Conservation (phyloP, 441 rosid species). For the Syzygium syzygioides region DNA sequence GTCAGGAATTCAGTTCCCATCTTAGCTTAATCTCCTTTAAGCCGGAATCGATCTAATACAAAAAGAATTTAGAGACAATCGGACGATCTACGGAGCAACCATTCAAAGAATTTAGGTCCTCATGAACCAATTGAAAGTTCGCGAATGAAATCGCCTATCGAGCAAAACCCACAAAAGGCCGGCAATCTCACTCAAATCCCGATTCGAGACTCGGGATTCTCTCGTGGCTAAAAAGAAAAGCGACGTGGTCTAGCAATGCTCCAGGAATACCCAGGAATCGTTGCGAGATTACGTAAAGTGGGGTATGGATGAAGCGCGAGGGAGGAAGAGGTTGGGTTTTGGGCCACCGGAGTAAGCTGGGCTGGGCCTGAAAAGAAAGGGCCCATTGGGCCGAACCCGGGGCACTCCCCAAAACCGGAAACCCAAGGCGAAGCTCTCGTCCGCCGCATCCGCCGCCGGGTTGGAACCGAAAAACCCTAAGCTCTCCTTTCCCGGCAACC, state of each 20-base stretch:
- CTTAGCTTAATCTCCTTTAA: neutral
- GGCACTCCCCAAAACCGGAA: neutral
- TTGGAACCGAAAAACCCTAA: neutral
- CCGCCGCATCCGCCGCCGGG: neutral
- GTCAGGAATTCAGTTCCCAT: neutral
- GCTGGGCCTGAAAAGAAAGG: neutral
- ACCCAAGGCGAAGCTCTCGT: neutral
- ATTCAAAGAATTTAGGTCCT: neutral
- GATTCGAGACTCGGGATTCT: neutral
- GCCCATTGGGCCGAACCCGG: neutral
- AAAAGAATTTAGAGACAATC: neutral
- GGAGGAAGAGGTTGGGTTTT: neutral
- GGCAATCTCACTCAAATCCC: neutral
- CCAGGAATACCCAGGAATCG: neutral
- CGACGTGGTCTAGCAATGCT: neutral
- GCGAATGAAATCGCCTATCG: neutral
- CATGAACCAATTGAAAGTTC: neutral
- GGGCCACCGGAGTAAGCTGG: neutral
- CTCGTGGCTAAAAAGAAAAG: neutral
- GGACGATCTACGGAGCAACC: neutral
- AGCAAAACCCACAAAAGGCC: neutral
- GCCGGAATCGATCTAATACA: neutral
- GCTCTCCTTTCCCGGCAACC: neutral
- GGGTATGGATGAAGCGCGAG: neutral
- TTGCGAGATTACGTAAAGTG: neutral